phyloP scores from a whole-genome alignment of 306 rosid genomes.

The Vicia villosa region DNA sequence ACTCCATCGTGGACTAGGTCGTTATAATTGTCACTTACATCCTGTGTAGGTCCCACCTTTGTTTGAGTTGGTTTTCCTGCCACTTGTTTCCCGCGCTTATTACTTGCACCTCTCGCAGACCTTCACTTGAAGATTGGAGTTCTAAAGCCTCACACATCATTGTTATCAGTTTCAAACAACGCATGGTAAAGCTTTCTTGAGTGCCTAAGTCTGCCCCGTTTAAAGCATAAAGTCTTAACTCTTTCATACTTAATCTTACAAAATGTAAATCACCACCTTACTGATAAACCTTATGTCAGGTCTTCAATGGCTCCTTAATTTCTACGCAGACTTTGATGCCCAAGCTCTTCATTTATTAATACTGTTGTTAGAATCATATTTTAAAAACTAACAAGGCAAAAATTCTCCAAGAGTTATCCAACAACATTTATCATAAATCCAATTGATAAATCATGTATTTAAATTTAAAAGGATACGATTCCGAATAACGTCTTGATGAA shows the following conservation, averaged over 20 bases:
- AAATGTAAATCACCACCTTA: background rate
- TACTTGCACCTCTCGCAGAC: background rate
- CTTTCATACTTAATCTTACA: background rate
- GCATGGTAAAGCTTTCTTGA: background rate
- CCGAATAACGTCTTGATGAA: no score
- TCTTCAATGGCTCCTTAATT: background rate
- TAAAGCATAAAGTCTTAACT: background rate
- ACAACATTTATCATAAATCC: background rate
- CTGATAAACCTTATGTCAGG: background rate
- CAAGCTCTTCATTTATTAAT: background rate
- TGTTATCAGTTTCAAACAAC: background rate
- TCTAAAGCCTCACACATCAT: background rate
- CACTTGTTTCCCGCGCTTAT: background rate
- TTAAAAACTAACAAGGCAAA: background rate
- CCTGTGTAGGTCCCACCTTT: background rate
- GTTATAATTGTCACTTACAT: background rate
- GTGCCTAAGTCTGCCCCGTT: background rate
- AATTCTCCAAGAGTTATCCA: background rate
- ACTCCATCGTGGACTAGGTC: no score
- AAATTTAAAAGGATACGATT: background rate
- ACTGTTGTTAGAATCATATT: background rate
- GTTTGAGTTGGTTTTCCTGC: background rate
- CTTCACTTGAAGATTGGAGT: background rate
- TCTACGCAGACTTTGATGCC: background rate
- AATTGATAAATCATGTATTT: background rate